Evolutionary conservation across 495 filamentous ascomycete genomes (phyloP).

Genomic region (Podospora comata): DNA sequence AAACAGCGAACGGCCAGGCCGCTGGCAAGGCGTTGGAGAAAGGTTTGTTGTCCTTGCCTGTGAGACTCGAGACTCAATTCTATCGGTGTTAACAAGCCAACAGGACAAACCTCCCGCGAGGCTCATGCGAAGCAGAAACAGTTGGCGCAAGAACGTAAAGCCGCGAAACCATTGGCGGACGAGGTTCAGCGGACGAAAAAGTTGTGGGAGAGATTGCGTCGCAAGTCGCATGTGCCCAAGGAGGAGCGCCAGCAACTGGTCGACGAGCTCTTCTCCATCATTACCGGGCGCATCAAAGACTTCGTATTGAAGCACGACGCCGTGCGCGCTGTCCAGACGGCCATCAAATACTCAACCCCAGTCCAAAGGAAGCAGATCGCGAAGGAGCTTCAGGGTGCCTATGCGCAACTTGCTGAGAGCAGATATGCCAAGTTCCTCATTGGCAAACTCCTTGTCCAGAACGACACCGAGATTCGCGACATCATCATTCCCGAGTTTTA

Average conservation of each 20-base stretch:
- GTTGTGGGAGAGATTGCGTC: constrained; percentile 89
- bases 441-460: constrained; percentile 88
- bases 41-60: constrained; percentile 24
- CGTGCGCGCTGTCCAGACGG: constrained; percentile 90
- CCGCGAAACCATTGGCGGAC: constrained; percentile 87
- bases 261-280: constrained; percentile 82
- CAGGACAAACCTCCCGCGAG: constrained; percentile 61
- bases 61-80: not conserved
- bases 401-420: constrained; percentile 81
- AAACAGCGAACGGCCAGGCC: constrained; percentile 25
- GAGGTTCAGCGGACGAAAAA: constrained; percentile 87
- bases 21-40: constrained; percentile 31
- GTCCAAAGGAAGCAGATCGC: constrained; percentile 84
- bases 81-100: not conserved
- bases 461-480: constrained; percentile 78
- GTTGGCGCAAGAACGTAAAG: constrained; percentile 82
- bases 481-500: constrained; percentile 92
- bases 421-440: constrained; percentile 95
- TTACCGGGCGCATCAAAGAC: constrained; percentile 84
- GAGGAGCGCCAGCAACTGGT: constrained; percentile 85
- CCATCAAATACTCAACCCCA: constrained; percentile 87
- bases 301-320: constrained; percentile 99
- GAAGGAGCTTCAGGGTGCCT: constrained; percentile 79
- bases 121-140: constrained; percentile 90
- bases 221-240: constrained; percentile 83